Percentiles rank a stretch among this genome's conserved stretches.
These are phyloP conservation scores for Evansstolkia leycettana DNA, from an alignment of 495 filamentous ascomycete species.

Conservation along the genomic window DNA sequence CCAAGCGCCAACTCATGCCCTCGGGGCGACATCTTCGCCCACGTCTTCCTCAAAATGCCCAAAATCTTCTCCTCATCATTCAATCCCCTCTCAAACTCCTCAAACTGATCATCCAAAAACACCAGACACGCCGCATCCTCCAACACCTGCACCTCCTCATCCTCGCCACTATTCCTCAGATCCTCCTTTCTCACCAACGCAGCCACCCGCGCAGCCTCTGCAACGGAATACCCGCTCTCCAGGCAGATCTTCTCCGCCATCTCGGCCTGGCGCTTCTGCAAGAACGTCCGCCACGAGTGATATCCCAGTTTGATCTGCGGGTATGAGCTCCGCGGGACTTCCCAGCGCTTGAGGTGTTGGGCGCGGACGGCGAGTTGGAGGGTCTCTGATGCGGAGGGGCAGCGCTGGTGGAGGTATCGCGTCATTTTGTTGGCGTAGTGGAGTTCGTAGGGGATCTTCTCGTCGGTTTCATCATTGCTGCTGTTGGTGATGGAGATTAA, in stretches of 20 bases:
- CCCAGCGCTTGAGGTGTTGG: slow-evolving; percentile 75
- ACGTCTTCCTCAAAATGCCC: slow-evolving; percentile 65
- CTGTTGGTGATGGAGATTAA: slow-evolving; percentile 11
- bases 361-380: slow-evolving; percentile 65
- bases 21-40: slow-evolving; percentile 63
- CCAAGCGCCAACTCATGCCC: slow-evolving; percentile 57
- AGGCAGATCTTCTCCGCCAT: slow-evolving; percentile 42
- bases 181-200: slow-evolving; percentile 54
- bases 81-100: slow-evolving; percentile 53
- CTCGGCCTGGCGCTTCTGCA: slow-evolving; percentile 58
- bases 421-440: slow-evolving; percentile 73
- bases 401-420: slow-evolving; percentile 43
- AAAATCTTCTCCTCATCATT: slow-evolving; percentile 64
- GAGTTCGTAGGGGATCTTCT: slow-evolving; percentile 54
- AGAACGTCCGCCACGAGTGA: slow-evolving; percentile 57
- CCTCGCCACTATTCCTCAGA: slow-evolving; percentile 36
- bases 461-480: slow-evolving; percentile 1
- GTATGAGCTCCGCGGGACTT: slow-evolving; percentile 58
- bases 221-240: slow-evolving; percentile 33
- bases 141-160: slow-evolving; percentile 53
- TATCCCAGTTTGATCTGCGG: slow-evolving; percentile 61
- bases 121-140: slow-evolving; percentile 82
- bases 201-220: slow-evolving; percentile 41
- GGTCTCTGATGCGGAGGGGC: slow-evolving; percentile 44
- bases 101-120: slow-evolving; percentile 76